Conservation (phyloP, 2,329 filamentous ascomycete genomes). For the Sclerotinia minor region DNA sequence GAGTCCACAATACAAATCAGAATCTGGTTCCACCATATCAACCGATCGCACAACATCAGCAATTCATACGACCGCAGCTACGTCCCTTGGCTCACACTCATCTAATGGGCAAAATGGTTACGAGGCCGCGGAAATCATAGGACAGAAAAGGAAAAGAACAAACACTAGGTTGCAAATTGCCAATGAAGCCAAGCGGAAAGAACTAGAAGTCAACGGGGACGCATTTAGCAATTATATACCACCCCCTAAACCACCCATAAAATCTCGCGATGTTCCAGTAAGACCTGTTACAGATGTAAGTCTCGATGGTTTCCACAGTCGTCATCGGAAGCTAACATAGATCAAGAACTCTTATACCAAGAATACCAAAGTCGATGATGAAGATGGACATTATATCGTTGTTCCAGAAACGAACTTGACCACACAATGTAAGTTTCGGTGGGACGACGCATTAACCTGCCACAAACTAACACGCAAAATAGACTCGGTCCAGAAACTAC, state of each 20-base stretch:
- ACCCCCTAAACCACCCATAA: constrained; percentile 84
- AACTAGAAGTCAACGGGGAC: constrained; percentile 69
- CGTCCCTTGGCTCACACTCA: constrained; percentile 70
- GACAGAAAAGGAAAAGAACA: constrained; percentile 84
- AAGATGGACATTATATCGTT: constrained; percentile 96
- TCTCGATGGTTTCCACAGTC: constrained; percentile 29
- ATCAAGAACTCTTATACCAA: constrained; percentile 48
- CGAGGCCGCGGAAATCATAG: constrained; percentile 65
- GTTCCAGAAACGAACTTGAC: constrained; percentile 83
- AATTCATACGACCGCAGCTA: constrained; percentile 83
- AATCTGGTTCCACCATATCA: constrained; percentile 70
- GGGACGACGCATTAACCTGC: not conserved
- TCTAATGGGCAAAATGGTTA: constrained; percentile 63
- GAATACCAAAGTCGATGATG: constrained; percentile 82
- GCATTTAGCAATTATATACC: constrained; percentile 79
- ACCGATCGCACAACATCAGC: constrained; percentile 81
- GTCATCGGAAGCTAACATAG: constrained; percentile 26
- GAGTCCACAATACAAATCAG: constrained; percentile 64
- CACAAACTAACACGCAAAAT: constrained; percentile 22
- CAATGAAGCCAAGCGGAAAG: constrained; percentile 77
- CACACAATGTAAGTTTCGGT: constrained; percentile 72
- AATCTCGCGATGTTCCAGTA: constrained; percentile 76
- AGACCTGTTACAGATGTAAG: constrained; percentile 64
- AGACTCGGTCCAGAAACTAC: constrained; percentile 87
- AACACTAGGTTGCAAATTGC: constrained; percentile 75